Evolutionary conservation across 1,284 basidiomycete species (phyloP), one percentile per base, ranked within the genome.

Genomic region (Veloporphyrellus conicus): DNA sequence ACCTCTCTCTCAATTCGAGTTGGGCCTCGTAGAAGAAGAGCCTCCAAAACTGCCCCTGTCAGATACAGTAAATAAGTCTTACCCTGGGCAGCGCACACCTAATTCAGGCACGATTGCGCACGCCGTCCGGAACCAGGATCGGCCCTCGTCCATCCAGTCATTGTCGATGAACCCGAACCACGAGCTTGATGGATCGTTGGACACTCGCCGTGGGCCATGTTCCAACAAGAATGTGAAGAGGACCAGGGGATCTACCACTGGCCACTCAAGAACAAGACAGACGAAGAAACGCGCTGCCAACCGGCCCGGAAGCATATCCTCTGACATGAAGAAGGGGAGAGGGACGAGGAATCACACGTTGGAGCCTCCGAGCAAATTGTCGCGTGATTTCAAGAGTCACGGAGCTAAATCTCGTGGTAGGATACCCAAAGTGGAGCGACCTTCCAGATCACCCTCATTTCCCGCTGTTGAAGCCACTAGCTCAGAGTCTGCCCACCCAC

Each of bases 1-100:
- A 1, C 50, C 59, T 31, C 41, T 61, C 14, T 60, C 60, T 31
- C 48, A 51, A 22, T 62, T 58, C 35, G 59, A 61, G n/a, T 36
- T 59, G 41, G 62, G 62, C 23, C 43, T 43, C 6, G 48, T 45
- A 4, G 54, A 52, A n/a, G 41, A 31, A 43, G 62, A 61, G 44
- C 39, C 23, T 18, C 22, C 18, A 7, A 61, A 62, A 18, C 16
- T 49, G 8, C 61, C 60, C 19, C 20, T 64, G n/a, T 60, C 61
- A 7, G 58, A 64, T 23, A 51, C 48, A 15, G 49, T 63, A 41
- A 61, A 61, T 40, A 58, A 47, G 41, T 34, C 36, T 42, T 37
- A 49, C 29, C 45, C 51, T 22, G 46, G 41, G 19, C 56, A 48
- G 27, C 34, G 20, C 25, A 14, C n/a, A 11, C 6, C 27, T 6